Evolutionary conservation across 176 grass and related monocot species (phyloP).

Genomic region (Cymbopogon citratus): DNA sequence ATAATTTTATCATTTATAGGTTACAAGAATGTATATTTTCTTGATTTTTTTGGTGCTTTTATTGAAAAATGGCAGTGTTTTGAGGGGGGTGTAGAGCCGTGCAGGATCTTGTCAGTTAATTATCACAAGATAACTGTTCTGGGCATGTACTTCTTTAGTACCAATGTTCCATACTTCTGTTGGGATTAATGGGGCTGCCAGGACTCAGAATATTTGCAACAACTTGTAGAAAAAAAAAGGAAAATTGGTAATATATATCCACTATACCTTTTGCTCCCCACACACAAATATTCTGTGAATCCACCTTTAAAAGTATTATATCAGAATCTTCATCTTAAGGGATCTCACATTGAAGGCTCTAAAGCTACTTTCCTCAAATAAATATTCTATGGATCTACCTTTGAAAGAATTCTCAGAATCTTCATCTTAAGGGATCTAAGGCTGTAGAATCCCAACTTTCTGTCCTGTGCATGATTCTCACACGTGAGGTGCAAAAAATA

Average conservation of each 20-base stretch:
- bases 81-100: neutral
- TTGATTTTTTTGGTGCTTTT: neutral
- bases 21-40: neutral
- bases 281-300: slow-evolving; percentile 5
- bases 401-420: slow-evolving; percentile 11
- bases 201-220: neutral
- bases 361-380: neutral
- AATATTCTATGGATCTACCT: slow-evolving; percentile 7
- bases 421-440: slow-evolving; percentile 8
- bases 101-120: neutral
- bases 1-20: neutral
- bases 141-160: neutral
- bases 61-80: neutral
- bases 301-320: neutral
- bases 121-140: neutral
- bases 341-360: neutral
- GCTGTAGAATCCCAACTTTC: slow-evolving; percentile 3
- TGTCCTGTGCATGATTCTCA: slow-evolving; percentile 12
- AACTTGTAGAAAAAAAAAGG: neutral
- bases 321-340: neutral
- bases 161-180: neutral
- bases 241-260: neutral
- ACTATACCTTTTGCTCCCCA: neutral
- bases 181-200: neutral
- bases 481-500: neutral